These are phyloP conservation scores for Cercospora zeae-maydis DNA, from an alignment of 2,329 filamentous ascomycete genomes.

Conservation along the genomic window DNA sequence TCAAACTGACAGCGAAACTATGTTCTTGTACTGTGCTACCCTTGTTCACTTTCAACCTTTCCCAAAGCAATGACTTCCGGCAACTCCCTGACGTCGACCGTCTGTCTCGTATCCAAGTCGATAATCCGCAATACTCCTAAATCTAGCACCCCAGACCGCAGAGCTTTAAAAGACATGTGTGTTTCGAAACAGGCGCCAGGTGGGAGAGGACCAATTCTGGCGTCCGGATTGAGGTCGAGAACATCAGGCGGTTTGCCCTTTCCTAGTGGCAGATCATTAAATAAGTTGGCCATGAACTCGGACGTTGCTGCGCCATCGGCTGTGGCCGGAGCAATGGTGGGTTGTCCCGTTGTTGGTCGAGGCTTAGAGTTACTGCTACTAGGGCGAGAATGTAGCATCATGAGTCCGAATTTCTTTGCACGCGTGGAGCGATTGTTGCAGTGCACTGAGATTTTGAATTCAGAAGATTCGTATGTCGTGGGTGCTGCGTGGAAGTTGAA, in stretches of 20 bases:
- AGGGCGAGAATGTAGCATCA: slow-evolving; percentile 38
- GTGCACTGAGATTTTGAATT: slow-evolving; percentile 70
- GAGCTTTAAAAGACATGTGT: slow-evolving; percentile 67
- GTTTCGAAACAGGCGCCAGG: slow-evolving; percentile 70
- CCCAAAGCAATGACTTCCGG: slow-evolving; percentile 58
- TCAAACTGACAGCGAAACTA: background rate
- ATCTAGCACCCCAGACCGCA: slow-evolving; percentile 63
- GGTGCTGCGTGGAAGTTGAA: slow-evolving; percentile 68
- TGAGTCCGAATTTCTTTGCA: slow-evolving; percentile 65
- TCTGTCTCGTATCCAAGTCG: slow-evolving; percentile 70
- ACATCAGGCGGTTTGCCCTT: slow-evolving; percentile 63
- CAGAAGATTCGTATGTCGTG: slow-evolving; percentile 59
- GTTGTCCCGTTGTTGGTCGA: background rate
- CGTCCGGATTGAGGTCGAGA: slow-evolving; percentile 71
- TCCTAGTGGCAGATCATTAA: slow-evolving; percentile 19
- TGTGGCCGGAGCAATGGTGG: background rate
- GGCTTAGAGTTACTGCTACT: background rate
- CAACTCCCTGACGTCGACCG: slow-evolving; percentile 71
- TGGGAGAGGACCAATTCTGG: slow-evolving; percentile 67
- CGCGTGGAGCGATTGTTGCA: slow-evolving; percentile 67
- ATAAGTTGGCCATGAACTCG: slow-evolving; percentile 19
- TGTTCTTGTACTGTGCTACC: background rate
- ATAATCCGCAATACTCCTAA: slow-evolving; percentile 70
- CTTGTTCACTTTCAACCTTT: background rate
- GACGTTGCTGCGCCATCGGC: background rate